Conservation (phyloP, 306 rosid species). For the Medicago ruthenica region DNA sequence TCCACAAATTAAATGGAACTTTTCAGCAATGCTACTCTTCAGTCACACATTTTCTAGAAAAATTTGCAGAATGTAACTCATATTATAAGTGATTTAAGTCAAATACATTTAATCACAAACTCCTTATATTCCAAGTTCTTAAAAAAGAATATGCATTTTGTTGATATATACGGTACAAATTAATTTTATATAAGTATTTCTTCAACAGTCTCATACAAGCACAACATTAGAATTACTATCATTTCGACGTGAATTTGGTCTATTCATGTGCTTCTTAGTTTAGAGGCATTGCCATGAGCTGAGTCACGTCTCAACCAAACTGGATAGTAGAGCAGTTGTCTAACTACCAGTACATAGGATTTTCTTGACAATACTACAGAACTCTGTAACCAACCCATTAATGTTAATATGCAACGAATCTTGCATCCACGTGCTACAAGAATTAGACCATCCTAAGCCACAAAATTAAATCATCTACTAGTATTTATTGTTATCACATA, state of each 20-base stretch:
- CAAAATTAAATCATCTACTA: neutral
- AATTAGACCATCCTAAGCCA: neutral
- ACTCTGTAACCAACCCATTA: neutral
- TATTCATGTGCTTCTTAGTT: neutral
- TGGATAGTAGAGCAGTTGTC: neutral
- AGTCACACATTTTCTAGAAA: too few species aligned
- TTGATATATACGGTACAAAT: too few species aligned
- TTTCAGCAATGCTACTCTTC: too few species aligned
- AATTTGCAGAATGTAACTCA: too few species aligned
- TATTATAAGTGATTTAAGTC: too few species aligned
- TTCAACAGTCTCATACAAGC: neutral
- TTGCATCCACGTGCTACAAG: constrained; percentile 18
- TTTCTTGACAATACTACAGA: neutral
- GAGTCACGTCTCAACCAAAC: neutral
- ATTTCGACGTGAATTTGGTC: neutral
- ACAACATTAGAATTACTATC: neutral
- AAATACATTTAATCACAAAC: too few species aligned
- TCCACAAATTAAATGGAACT: too few species aligned
- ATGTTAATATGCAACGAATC: neutral
- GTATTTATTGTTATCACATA: neutral
- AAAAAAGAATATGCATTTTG: too few species aligned
- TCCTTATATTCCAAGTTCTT: too few species aligned
- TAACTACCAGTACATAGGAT: neutral
- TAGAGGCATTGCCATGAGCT: neutral
- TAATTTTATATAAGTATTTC: neutral